Evolutionary conservation across 306 rosid species (phyloP).

Genomic region (Prosopis cineraria): DNA sequence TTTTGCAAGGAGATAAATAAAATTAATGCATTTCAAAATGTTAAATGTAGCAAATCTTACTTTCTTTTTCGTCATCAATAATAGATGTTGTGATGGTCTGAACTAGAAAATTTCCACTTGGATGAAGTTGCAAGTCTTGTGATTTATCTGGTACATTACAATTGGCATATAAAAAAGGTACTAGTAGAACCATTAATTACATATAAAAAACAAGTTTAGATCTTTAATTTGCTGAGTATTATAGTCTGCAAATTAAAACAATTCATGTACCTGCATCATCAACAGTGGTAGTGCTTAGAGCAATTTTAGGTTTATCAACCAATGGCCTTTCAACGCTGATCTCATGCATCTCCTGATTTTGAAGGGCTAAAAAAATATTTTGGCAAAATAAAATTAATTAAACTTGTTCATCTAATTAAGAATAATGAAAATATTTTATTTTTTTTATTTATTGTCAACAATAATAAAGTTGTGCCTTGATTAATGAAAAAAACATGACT

Average conservation of each 20-base stretch:
- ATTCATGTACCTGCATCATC: not conserved
- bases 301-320: not conserved
- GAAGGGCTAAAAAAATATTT: not conserved
- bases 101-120: not conserved
- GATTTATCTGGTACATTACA: not conserved
- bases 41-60: too few relatives aligned
- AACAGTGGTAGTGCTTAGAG: not conserved
- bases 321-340: not conserved
- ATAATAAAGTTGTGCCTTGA: not conserved
- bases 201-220: not conserved
- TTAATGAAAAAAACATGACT: too few relatives aligned
- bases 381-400: too few relatives aligned
- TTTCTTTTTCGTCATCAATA: not conserved
- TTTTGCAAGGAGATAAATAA: not conserved
- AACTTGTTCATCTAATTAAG: not conserved
- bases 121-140: not conserved
- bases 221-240: not conserved
- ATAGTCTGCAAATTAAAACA: not conserved
- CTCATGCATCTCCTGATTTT: not conserved
- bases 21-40: not conserved
- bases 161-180: not conserved
- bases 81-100: not conserved
- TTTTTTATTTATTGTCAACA: not conserved
- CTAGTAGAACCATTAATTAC: not conserved
- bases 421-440: too few relatives aligned